Evolutionary conservation across 352 stramenopile species (phyloP).

Genomic region (Phytophthora capsici): DNA sequence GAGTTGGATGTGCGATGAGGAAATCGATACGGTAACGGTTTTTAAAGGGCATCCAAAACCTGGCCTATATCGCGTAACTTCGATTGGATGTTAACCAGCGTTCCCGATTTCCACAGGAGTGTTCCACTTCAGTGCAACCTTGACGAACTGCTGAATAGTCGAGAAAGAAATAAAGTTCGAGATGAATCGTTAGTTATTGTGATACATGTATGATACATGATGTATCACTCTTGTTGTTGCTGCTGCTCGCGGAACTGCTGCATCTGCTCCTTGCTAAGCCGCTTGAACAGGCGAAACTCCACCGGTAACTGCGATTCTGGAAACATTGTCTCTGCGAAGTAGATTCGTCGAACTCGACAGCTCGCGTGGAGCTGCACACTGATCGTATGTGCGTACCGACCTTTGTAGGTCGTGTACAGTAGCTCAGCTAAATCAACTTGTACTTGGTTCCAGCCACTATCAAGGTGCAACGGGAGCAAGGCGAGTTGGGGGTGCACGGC

Average conservation of each 20-base stretch:
- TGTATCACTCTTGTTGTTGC: background rate
- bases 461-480: conserved; percentile 51
- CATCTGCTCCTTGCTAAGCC: conserved; percentile 45
- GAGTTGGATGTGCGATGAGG: no score
- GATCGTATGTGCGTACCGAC: conserved; percentile 45
- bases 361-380: conserved; percentile 61
- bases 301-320: conserved; percentile 46
- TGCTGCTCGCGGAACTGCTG: conserved; percentile 16
- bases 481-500: conserved; percentile 45
- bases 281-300: conserved; percentile 63
- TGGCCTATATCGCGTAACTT: no score
- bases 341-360: conserved; percentile 65
- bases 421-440: conserved; percentile 56
- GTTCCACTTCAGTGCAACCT: no score
- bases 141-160: background rate
- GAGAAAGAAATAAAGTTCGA: no score
- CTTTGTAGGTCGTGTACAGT: conserved; percentile 49
- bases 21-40: no score
- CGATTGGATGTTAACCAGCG: no score
- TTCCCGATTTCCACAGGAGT: no score
- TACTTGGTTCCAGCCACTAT: conserved; percentile 67
- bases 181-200: background rate
- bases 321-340: conserved; percentile 57
- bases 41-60: no score
- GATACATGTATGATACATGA: background rate